Evolutionary conservation across 2,329 filamentous ascomycete genomes (phyloP).

Genomic region (Fusarium avenaceum): DNA sequence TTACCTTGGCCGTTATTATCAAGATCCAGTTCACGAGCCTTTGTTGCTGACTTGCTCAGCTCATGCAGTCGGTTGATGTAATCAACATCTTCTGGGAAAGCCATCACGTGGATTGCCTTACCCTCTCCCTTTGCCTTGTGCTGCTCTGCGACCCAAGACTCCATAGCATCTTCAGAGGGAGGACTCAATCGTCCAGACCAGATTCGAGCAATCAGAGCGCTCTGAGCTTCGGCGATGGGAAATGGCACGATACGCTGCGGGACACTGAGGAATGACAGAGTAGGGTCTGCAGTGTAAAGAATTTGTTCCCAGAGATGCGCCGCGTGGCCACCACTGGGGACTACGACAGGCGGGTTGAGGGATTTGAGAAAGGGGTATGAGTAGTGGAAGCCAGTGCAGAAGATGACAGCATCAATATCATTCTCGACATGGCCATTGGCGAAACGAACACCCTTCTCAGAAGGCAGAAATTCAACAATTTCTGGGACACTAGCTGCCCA

Average conservation of each 20-base stretch:
- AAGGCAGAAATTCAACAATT: conserved; percentile 61
- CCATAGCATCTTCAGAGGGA: conserved; percentile 69
- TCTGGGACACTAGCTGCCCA: conserved; percentile 56
- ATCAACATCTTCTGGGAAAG: conserved; percentile 67
- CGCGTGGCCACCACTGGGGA: conserved; percentile 71
- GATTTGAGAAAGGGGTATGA: conserved; percentile 76
- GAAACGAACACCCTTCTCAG: conserved; percentile 70
- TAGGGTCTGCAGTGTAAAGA: conserved; percentile 74
- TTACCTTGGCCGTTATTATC: conserved; percentile 57
- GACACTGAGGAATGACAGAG: conserved; percentile 74
- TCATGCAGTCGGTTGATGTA: conserved; percentile 71
- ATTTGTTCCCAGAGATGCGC: conserved; percentile 80
- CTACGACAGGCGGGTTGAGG: conserved; percentile 63
- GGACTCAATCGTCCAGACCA: conserved; percentile 73
- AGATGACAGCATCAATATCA: conserved; percentile 79
- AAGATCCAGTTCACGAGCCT: conserved; percentile 48
- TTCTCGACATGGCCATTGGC: conserved; percentile 72
- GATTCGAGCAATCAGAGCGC: conserved; percentile 74
- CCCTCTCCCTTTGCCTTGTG: conserved; percentile 64
- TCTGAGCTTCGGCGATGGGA: conserved; percentile 76
- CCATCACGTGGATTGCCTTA: conserved; percentile 58
- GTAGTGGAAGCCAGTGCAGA: conserved; percentile 90
- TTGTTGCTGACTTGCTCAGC: conserved; percentile 59
- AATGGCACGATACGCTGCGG: conserved; percentile 80
- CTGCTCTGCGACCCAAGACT: conserved; percentile 68